Conservation (phyloP, 2,329 filamentous ascomycete species). For the Fusarium sp. region DNA sequence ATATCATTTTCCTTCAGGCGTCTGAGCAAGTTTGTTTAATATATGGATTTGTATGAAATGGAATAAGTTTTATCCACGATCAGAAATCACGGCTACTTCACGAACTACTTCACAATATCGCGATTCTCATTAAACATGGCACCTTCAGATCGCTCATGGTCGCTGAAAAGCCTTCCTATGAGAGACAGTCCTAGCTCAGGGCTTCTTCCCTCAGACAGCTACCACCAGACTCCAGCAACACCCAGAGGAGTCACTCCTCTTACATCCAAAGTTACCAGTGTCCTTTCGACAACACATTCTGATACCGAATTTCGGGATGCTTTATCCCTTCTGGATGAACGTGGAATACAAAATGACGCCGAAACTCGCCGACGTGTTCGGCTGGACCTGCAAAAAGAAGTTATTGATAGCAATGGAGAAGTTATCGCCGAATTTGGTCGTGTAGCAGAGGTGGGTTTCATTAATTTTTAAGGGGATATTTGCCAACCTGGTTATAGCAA, state of each 20-base stretch:
- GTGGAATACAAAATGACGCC: conserved; percentile 79
- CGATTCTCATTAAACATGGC: conserved; percentile 28
- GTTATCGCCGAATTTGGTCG: conserved; percentile 90
- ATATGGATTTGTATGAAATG: conserved; percentile 19
- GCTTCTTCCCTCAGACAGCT: conserved; percentile 85
- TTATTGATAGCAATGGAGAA: conserved; percentile 92
- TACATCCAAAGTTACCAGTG: conserved; percentile 84
- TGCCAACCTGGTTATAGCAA: conserved; percentile 73
- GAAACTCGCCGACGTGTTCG: conserved; percentile 85
- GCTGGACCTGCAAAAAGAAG: conserved; percentile 89
- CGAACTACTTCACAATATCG: conserved; percentile 4
- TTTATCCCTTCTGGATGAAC: conserved; percentile 81
- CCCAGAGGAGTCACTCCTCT: conserved; percentile 73
- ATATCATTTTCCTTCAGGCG: background rate
- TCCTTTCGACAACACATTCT: conserved; percentile 92
- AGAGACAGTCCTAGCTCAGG: conserved; percentile 47
- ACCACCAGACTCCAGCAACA: conserved; percentile 80
- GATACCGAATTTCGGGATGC: conserved; percentile 93
- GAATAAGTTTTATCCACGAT: conserved; percentile 9
- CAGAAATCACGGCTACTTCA: conserved; percentile 10
- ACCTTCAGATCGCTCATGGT: conserved; percentile 41
- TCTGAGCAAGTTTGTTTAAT: background rate
- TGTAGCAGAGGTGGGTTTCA: conserved; percentile 82
- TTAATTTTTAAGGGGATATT: conserved; percentile 1
- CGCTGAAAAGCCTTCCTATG: conserved; percentile 41